These are phyloP conservation scores for Amaranthus tricolor DNA, from an alignment of 179 eudicot species.

Conservation along the genomic window DNA sequence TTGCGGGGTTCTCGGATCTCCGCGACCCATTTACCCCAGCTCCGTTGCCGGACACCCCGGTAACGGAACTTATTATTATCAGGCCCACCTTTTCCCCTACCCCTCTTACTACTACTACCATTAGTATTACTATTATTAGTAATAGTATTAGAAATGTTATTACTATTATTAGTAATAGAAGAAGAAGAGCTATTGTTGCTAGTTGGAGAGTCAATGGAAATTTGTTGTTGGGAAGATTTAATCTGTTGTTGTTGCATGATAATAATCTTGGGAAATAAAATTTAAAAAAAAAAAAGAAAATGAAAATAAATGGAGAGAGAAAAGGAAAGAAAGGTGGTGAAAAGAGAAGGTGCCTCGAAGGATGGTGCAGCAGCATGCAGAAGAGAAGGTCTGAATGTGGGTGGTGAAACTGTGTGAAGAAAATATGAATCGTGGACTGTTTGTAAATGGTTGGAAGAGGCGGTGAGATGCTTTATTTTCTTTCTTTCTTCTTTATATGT, in stretches of 20 bases:
- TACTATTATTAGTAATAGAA: background rate
- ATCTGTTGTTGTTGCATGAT: conserved; percentile 20
- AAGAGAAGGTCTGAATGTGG: background rate
- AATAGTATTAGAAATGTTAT: no score
- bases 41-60: conserved; percentile 85
- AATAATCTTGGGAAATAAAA: conserved; percentile 16
- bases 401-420: background rate
- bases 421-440: conserved; percentile 15
- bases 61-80: conserved; percentile 74
- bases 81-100: conserved; percentile 75
- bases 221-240: background rate
- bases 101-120: conserved; percentile 16
- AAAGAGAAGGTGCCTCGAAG: no score
- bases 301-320: background rate
- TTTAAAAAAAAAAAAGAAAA: background rate
- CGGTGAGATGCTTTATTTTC: conserved; percentile 38
- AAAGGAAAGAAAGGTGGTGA: no score
- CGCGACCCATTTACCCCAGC: conserved; percentile 99
- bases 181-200: conserved; percentile 12
- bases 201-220: conserved; percentile 19
- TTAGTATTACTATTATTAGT: background rate
- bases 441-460: conserved; percentile 51
- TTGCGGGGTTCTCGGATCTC: conserved; percentile 90
- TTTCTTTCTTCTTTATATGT: no score
- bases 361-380: no score